Evolutionary conservation across 2,329 filamentous ascomycete species (phyloP), one percentile per base, ranked within the genome.

Genomic region (Cladophialophora chaetospira): DNA sequence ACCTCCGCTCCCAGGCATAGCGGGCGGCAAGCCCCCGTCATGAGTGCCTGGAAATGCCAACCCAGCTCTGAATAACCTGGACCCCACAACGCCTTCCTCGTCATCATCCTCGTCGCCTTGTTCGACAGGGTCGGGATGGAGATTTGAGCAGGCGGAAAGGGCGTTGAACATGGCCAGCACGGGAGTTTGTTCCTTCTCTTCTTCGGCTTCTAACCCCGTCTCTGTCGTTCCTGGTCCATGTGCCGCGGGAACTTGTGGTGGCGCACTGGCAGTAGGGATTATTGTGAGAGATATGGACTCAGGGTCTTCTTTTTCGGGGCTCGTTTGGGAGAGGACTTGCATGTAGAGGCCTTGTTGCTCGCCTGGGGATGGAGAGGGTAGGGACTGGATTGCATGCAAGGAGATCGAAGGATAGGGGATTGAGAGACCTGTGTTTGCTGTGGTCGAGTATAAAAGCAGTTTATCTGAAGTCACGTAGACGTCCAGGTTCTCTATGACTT

Each of bases 391-490:
- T 21, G 77, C 77, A 57, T 79, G 77, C 2, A 79, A 68, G 17
- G 75, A 77, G 63, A 79, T 78, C 35, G 71, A 71, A 5, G 75
- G 77, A 66, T 79, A 79, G 35, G 76, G 73, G 48, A 79, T 77
- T 28, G 75, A 70, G 57, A 79, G 60, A 44, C 76, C 76, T 2
- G 67, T 60, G 4, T 68, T 62, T 19, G 68, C 59, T 6, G 69
- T 10, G 9, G 69, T 58, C 25, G 72, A 73, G 66, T 71, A 78
- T 52, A 79, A 66, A 33, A 76, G 63, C 54, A 79, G 70, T 66
- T 76, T 76, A 42, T 77, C 74, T 23, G 76, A 77, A 36, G 76
- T 76, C n/a, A 78, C 76, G 73, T 76, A 79, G 15, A 75, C 66
- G 57, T 77, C 72, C 4, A 79, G 63, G 9, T 65, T 70, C 10